A percentile compares a stretch with the other conserved stretches of the same genome.
Conservation (phyloP, 2,329 filamentous ascomycete species). For the Penicillium olsonii region DNA sequence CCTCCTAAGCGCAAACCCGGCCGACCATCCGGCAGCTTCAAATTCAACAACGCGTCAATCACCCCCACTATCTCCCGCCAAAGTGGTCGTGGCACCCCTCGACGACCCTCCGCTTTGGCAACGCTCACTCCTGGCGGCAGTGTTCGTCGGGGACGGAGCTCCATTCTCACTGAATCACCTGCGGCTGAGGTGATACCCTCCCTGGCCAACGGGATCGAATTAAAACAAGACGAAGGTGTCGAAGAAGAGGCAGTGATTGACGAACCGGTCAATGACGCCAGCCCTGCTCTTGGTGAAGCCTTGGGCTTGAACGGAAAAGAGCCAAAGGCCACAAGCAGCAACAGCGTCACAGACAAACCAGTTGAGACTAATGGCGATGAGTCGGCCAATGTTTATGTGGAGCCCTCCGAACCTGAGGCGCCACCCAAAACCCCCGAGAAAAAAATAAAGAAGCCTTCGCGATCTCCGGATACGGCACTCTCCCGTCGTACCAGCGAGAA, state of each 20-base stretch:
- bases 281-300: constrained; percentile 6
- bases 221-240: constrained; percentile 1
- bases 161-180: constrained; percentile 33
- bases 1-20: constrained; percentile 38
- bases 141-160: constrained; percentile 40
- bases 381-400: neutral
- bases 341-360: constrained; percentile 2
- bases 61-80: constrained; percentile 38
- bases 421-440: constrained; percentile 17
- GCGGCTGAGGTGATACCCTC: constrained; percentile 25
- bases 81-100: constrained; percentile 40
- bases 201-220: constrained; percentile 28
- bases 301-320: constrained; percentile 6
- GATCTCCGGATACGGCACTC: constrained; percentile 17
- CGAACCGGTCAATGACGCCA: constrained; percentile 13
- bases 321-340: constrained; percentile 12
- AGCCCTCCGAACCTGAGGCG: constrained; percentile 8
- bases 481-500: constrained; percentile 16
- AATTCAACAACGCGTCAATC: constrained; percentile 22
- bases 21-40: constrained; percentile 39
- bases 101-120: constrained; percentile 31
- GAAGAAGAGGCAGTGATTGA: constrained; percentile 18
- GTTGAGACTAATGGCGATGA: constrained; percentile 17
- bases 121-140: constrained; percentile 33
- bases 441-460: constrained; percentile 13